phyloP scores from a whole-genome alignment of 805 yeast genomes.

The Isabelozyma pseudorhagii region DNA sequence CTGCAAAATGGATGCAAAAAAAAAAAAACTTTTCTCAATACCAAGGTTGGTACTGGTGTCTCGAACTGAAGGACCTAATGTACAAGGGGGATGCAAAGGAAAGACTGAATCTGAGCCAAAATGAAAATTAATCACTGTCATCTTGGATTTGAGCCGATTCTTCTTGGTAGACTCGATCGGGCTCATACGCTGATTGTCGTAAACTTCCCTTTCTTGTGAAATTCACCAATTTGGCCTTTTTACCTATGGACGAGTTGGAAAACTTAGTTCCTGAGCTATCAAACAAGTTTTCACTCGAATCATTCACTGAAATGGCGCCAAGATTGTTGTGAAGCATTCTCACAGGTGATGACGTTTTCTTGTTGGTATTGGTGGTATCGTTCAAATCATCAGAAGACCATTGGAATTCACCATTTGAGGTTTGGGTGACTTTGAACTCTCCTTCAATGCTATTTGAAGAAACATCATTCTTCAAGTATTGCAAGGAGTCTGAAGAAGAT shows the following conservation, averaged over 20 bases:
- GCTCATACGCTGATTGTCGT: constrained; percentile 36
- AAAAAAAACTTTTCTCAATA: neutral
- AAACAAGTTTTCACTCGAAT: neutral
- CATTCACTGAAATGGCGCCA: constrained; percentile 14
- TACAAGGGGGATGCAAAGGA: neutral
- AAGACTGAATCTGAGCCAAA: neutral
- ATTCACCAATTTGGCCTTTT: constrained; percentile 44
- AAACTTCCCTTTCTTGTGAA: constrained; percentile 45
- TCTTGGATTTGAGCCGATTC: constrained; percentile 32
- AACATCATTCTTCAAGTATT: constrained; percentile 7
- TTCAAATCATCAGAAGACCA: constrained; percentile 16
- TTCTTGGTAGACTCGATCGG: constrained; percentile 23
- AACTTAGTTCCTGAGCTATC: constrained; percentile 2
- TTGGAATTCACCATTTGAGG: constrained; percentile 25
- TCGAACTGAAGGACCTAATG: neutral
- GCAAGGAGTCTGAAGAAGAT: constrained; percentile 12
- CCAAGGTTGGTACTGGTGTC: neutral
- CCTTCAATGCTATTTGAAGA: constrained; percentile 18
- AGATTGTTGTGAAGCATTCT: constrained; percentile 13
- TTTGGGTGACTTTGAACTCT: constrained; percentile 27
- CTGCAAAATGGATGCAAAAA: neutral
- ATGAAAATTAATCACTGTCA: constrained; percentile 21
- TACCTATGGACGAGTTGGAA: constrained; percentile 14
- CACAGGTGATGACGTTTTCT: constrained; percentile 1
- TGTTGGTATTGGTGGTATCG: constrained; percentile 1